Conservation (phyloP, 495 filamentous ascomycete genomes). For the Penicillium verhagenii region DNA sequence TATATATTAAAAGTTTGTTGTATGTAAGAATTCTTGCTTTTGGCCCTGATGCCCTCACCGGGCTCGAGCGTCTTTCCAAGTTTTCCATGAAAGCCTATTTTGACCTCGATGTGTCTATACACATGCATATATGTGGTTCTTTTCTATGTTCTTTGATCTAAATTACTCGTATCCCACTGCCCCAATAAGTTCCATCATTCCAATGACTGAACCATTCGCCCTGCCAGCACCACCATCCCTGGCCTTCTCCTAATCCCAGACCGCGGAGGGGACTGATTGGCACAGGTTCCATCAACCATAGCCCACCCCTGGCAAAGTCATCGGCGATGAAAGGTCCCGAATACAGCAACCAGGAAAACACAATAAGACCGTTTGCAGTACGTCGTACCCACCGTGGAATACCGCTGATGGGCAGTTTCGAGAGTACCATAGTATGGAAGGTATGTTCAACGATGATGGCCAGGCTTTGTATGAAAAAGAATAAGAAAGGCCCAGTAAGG, state of each 20-base stretch:
- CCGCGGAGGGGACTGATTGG: conserved; percentile 59
- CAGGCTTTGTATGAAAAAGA: conserved; percentile 57
- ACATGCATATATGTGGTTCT: background rate
- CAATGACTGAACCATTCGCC: conserved; percentile 49
- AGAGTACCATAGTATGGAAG: conserved; percentile 23
- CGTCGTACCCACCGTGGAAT: conserved; percentile 42
- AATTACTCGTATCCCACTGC: conserved; percentile 51
- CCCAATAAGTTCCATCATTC: conserved; percentile 61
- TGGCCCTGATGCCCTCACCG: no score
- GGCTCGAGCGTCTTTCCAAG: no score
- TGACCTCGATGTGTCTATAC: background rate
- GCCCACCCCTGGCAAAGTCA: conserved; percentile 59
- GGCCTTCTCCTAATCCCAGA: conserved; percentile 48
- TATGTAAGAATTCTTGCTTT: background rate
- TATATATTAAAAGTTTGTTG: background rate
- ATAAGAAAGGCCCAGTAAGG: conserved; percentile 41
- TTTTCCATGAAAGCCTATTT: conserved; percentile 4
- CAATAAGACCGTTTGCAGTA: conserved; percentile 51
- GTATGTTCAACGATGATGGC: conserved; percentile 53
- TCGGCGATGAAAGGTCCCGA: conserved; percentile 55
- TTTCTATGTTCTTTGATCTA: background rate
- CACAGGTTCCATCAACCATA: conserved; percentile 71
- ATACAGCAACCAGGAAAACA: conserved; percentile 55
- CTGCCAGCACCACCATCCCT: conserved; percentile 60
- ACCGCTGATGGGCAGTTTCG: conserved; percentile 21